Evolutionary conservation across 2,329 filamentous ascomycete genomes (phyloP).

Genomic region (Didymella exigua): DNA sequence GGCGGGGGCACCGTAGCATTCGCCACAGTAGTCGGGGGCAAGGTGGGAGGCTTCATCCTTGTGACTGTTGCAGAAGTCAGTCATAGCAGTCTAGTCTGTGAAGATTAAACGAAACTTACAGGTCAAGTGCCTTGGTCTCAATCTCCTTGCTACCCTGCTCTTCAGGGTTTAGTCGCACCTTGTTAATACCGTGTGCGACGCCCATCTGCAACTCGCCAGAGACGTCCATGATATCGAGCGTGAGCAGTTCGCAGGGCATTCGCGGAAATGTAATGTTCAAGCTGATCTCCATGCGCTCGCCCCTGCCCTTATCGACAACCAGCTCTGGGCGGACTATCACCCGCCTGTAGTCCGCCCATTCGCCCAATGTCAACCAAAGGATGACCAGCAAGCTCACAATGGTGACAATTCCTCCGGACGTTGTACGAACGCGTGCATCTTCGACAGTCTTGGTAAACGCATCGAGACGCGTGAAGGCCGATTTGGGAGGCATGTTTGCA

Average conservation of each 20-base stretch:
- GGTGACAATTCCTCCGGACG: conserved; percentile 92
- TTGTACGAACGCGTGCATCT: conserved; percentile 94
- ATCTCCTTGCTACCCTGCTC: conserved; percentile 70
- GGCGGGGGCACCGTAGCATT: conserved; percentile 83
- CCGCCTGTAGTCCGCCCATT: conserved; percentile 92
- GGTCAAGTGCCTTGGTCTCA: conserved; percentile 46
- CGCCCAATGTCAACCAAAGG: conserved; percentile 86
- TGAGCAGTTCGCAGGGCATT: conserved; percentile 92
- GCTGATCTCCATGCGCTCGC: conserved; percentile 98
- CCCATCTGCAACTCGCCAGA: conserved; percentile 96
- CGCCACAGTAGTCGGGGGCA: conserved; percentile 89
- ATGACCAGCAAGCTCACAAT: conserved; percentile 88
- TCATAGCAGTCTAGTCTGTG: background rate
- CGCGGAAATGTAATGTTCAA: conserved; percentile 95
- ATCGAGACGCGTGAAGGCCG: conserved; percentile 93
- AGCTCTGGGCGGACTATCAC: conserved; percentile 88
- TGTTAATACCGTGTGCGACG: conserved; percentile 88
- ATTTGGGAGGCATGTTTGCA: conserved; percentile 78
- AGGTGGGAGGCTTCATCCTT: conserved; percentile 74
- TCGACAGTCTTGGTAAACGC: conserved; percentile 99
- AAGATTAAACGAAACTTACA: conserved; percentile 36
- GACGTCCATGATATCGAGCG: conserved; percentile 98
- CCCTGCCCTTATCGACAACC: conserved; percentile 95
- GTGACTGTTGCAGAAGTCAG: conserved; percentile 58
- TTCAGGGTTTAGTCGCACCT: conserved; percentile 77